Conservation (phyloP, 2,329 filamentous ascomycete species). For the Alternaria burnsii region DNA sequence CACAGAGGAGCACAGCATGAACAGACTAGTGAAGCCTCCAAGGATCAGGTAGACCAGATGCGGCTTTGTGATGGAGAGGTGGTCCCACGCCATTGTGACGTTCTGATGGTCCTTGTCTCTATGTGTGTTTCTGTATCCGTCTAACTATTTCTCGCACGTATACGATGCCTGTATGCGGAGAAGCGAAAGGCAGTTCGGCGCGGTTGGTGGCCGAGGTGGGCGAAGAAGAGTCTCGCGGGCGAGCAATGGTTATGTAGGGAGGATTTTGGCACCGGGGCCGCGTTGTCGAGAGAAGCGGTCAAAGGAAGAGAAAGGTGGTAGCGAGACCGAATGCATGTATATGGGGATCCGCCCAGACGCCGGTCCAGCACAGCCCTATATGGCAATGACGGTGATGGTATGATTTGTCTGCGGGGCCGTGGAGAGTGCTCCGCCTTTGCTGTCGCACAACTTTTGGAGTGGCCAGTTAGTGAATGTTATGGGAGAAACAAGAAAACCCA, state of each 20-base stretch:
- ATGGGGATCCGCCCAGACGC: constrained; percentile 60
- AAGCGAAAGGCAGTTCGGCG: background rate
- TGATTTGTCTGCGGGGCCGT: constrained; percentile 13
- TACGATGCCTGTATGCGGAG: constrained; percentile 4
- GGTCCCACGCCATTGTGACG: constrained; percentile 75
- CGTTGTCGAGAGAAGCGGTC: constrained; percentile 28
- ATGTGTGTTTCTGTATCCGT: constrained; percentile 1
- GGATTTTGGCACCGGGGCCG: constrained; percentile 30
- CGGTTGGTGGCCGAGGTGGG: background rate
- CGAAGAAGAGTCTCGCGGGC: background rate
- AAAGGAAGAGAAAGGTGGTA: constrained; percentile 27
- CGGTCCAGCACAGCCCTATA: constrained; percentile 47
- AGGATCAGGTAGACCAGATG: constrained; percentile 99
- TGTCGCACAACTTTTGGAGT: background rate
- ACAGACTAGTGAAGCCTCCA: constrained; percentile 94
- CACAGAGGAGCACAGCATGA: constrained; percentile 97
- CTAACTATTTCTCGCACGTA: constrained; percentile 12
- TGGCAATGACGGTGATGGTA: constrained; percentile 26
- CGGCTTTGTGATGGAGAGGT: constrained; percentile 87
- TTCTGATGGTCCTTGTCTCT: constrained; percentile 11
- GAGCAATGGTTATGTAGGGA: constrained; percentile 35
- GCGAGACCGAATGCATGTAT: constrained; percentile 55
- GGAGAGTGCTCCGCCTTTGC: constrained; percentile 10
- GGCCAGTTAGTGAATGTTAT: constrained; percentile 2
- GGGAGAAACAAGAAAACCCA: constrained; percentile 9